Evolutionary conservation across 805 yeast species (phyloP), one percentile per base, ranked within the genome.

Genomic region (Wickerhamomyces xylosicus): DNA sequence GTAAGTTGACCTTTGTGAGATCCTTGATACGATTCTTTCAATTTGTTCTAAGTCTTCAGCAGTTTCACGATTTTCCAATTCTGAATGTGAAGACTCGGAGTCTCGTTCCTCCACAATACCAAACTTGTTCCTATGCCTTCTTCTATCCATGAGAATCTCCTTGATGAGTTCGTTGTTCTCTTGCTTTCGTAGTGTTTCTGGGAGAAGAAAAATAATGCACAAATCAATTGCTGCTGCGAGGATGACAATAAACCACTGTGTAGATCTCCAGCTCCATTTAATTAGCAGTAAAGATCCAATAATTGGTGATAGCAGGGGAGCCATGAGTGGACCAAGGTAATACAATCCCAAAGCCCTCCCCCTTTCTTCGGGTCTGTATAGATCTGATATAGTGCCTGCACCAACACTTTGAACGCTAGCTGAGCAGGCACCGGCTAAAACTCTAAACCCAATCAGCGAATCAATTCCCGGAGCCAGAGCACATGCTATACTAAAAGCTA

Each of bases 401-500:
- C 95, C 95, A 17, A 85, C 85, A 16, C 89, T 74, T 56, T 86
- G 95, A 0, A 86, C 95, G 33, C 86, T 74, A 1, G 92, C 92
- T 2, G 89, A 80, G 43, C 80, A 73, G 0, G 86, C 95, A 39
- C 95, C 95, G 34, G 81, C 66, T 1, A 85, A 57, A 4, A 82
- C 72, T 48, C 95, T 66, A 40, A 85, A 71, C 2, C 73, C 76
- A 46, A 85, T 81, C 36, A 86, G 68, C 38, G 77, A 64, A 1
- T 68, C 67, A 25, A 85, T 77, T 39, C 61, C 66, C 2, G 77
- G 79, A 0, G 86, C 64, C 19, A 80, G 58, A 0, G 94, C 77
- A 49, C 84, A 71, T 2, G 92, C 95, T 17, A 86, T 68, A 19
- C 79, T 70, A 49, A 85, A 85, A 5, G 72, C 79, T 20, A 73